Evolutionary conservation across 306 rosid genomes (phyloP).

Genomic region (peach (Prunus persica)): Prunus_persica_NCBIv2 NC_034012.1:13883501-13884000

Average conservation of each 20-base stretch:
- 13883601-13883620: slow-evolving; percentile 30
- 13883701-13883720: slow-evolving; percentile 83
- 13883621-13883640: slow-evolving; percentile 97
- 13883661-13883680: slow-evolving; percentile 65
- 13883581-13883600: not conserved
- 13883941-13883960: slow-evolving; percentile 79
- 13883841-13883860: not conserved
- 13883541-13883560: not conserved
- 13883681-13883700: slow-evolving; percentile 79
- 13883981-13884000: slow-evolving; percentile 53
- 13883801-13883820: slow-evolving; percentile 68
- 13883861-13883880: not conserved
- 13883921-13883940: slow-evolving; percentile 40
- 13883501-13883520: slow-evolving; percentile 70
- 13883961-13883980: slow-evolving; percentile 96
- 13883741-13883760: slow-evolving; percentile 76
- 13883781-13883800: slow-evolving; percentile 98
- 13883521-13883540: slow-evolving; percentile 88
- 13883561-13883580: not conserved
- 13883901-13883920: slow-evolving; percentile 1
- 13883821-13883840: not conserved
- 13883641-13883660: slow-evolving; percentile 94
- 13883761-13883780: slow-evolving; percentile 97
- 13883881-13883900: not conserved
- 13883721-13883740: slow-evolving; percentile 80